Conservation (phyloP, 164 flowering plant species). For the Magnolia officinalis region DNA sequence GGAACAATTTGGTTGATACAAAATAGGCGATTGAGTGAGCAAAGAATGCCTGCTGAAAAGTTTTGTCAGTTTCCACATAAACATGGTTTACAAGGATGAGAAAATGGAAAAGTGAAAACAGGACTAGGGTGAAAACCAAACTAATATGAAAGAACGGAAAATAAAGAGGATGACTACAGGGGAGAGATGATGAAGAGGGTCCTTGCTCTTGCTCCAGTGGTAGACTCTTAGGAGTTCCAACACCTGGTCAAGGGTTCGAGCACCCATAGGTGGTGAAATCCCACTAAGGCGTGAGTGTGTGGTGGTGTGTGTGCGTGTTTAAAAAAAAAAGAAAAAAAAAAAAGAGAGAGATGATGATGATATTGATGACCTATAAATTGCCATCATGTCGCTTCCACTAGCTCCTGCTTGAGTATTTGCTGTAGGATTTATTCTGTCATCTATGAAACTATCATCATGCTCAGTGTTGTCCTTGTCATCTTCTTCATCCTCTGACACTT, state of each 20-base stretch:
- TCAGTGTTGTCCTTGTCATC: constrained; percentile 40
- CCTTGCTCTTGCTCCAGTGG: too few relatives aligned
- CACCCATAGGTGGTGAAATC: too few relatives aligned
- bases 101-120: not conserved
- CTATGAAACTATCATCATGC: constrained; percentile 77
- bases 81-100: not conserved
- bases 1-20: constrained; percentile 18
- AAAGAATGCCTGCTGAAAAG: constrained; percentile 69
- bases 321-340: too few relatives aligned
- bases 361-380: constrained; percentile 65
- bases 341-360: too few relatives aligned
- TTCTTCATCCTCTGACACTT: constrained; percentile 67
- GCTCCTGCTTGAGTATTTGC: constrained; percentile 46
- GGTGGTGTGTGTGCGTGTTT: too few relatives aligned
- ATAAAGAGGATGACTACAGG: too few relatives aligned
- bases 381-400: constrained; percentile 70
- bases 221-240: too few relatives aligned
- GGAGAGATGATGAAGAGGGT: too few relatives aligned
- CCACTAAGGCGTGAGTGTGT: too few relatives aligned
- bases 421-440: constrained; percentile 56
- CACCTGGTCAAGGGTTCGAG: too few relatives aligned
- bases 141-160: too few relatives aligned
- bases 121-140: not conserved
- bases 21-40: constrained; percentile 75
- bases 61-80: constrained; percentile 1